Percentiles rank a stretch among this genome's conserved stretches.
These are phyloP conservation scores for Boletus pseudopeckii DNA, from an alignment of 768 basidiomycete species.

Conservation along the genomic window DNA sequence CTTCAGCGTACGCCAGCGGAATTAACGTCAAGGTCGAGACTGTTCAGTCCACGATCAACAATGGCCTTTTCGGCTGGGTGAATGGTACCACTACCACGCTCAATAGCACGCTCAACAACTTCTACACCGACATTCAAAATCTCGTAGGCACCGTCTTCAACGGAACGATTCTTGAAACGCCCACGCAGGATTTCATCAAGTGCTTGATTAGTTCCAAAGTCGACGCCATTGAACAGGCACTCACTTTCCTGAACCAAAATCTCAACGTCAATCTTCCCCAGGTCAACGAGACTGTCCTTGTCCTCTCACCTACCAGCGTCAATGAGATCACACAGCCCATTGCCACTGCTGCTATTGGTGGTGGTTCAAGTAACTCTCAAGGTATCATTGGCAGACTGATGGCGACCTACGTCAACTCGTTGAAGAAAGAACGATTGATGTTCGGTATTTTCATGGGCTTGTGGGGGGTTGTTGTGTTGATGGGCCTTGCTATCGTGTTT, in stretches of 20 bases:
- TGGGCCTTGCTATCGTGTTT: conserved; percentile 66
- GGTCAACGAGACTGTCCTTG: conserved; percentile 69
- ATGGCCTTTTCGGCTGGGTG: conserved; percentile 93
- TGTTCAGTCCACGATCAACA: conserved; percentile 76
- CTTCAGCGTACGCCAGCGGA: conserved; percentile 67
- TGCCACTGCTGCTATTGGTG: conserved; percentile 75
- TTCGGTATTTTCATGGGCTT: conserved; percentile 79
- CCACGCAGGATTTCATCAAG: conserved; percentile 81
- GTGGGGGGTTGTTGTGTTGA: conserved; percentile 80
- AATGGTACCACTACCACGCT: conserved; percentile 84
- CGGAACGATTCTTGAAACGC: conserved; percentile 75
- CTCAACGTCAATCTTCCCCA: conserved; percentile 76
- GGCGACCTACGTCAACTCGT: conserved; percentile 61
- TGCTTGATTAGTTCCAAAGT: conserved; percentile 94
- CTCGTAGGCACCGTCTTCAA: conserved; percentile 79
- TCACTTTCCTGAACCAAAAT: conserved; percentile 91
- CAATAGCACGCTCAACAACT: conserved; percentile 80
- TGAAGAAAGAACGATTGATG: conserved; percentile 81
- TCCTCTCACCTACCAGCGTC: conserved; percentile 69
- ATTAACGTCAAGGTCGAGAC: conserved; percentile 69
- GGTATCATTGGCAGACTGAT: conserved; percentile 75
- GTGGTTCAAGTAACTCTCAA: conserved; percentile 44
- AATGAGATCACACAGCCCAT: conserved; percentile 78
- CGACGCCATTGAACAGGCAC: conserved; percentile 75
- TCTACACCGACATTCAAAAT: conserved; percentile 83